phyloP scores from a whole-genome alignment of 1,284 basidiomycete genomes.

The Cryptococcus hybrid region DNA sequence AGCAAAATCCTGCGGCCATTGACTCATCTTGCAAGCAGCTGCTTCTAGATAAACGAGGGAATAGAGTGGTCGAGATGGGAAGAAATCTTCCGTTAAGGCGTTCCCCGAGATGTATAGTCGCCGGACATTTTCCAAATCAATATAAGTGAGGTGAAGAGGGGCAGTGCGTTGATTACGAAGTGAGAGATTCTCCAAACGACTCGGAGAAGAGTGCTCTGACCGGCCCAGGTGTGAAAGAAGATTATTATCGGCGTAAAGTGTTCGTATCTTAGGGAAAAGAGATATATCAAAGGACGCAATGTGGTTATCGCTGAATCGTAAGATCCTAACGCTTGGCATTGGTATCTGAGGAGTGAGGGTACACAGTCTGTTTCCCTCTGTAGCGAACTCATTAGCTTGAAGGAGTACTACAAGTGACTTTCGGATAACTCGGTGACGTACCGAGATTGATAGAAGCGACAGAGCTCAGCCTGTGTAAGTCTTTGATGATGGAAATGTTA shows the following conservation, averaged over 20 bases:
- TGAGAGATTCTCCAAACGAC: constrained; percentile 82
- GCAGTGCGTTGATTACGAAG: constrained; percentile 73
- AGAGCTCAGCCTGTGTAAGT: constrained; percentile 62
- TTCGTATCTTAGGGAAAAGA: constrained; percentile 71
- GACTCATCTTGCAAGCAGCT: constrained; percentile 80
- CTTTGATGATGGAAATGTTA: constrained; percentile 60
- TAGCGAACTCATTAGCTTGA: constrained; percentile 3
- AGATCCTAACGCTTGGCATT: constrained; percentile 72
- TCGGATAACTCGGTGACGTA: constrained; percentile 52
- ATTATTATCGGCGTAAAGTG: constrained; percentile 91
- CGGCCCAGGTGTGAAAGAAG: constrained; percentile 55
- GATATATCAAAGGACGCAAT: constrained; percentile 68
- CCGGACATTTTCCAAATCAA: constrained; percentile 83
- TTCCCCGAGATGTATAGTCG: constrained; percentile 84
- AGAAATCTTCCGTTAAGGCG: constrained; percentile 48
- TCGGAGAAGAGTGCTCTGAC: constrained; percentile 44
- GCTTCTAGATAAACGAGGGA: constrained; percentile 91
- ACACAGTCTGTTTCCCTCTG: constrained; percentile 67
- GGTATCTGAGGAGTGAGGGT: constrained; percentile 23
- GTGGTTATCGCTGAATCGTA: constrained; percentile 81
- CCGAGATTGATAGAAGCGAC: constrained; percentile 76
- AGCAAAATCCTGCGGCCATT: constrained; percentile 67
- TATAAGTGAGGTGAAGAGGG: constrained; percentile 53
- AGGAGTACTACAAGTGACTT: not conserved
- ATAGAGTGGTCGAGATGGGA: constrained; percentile 64